phyloP scores from a whole-genome alignment of 306 rosid species.

The peach (Prunus persica) region DNA sequence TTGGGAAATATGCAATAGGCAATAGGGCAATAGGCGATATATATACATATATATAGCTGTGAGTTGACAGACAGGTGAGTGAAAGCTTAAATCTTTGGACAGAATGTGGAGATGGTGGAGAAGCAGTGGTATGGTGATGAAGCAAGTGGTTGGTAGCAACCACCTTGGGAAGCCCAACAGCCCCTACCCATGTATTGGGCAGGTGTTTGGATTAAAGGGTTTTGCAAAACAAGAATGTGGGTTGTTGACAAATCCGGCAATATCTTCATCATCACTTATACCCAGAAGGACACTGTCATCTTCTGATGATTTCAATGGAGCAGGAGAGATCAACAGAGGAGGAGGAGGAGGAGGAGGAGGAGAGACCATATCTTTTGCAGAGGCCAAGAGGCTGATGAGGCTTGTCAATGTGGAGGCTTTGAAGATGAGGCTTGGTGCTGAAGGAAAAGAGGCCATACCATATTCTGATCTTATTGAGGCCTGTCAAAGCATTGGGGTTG shows the following conservation, averaged over 20 bases:
- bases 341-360: constrained; percentile 22
- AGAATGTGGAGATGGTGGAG: constrained; percentile 15
- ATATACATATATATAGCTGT: neutral
- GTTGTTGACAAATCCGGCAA: neutral
- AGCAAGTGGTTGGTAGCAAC: neutral
- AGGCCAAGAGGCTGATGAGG: constrained; percentile 89
- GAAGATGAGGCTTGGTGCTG: constrained; percentile 64
- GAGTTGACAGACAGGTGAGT: constrained; percentile 1
- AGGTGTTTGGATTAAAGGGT: constrained; percentile 2
- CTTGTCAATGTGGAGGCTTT: constrained; percentile 82
- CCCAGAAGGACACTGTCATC: constrained; percentile 9
- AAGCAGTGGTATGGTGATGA: neutral
- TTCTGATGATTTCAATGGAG: neutral
- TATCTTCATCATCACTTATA: neutral
- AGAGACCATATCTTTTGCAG: constrained; percentile 49
- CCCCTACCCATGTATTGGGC: neutral
- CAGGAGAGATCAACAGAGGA: constrained; percentile 22
- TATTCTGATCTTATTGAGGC: constrained; percentile 72
- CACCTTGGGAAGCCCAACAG: neutral
- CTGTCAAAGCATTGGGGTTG: constrained; percentile 72
- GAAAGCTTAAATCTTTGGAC: neutral
- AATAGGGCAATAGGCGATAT: neutral
- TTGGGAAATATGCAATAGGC: neutral
- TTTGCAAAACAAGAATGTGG: neutral
- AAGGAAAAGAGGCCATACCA: constrained; percentile 65